Evolutionary conservation across 106 monocot genomes (phyloP), one percentile per base, ranked within the genome.

Genomic region (Acorus calamus): DNA sequence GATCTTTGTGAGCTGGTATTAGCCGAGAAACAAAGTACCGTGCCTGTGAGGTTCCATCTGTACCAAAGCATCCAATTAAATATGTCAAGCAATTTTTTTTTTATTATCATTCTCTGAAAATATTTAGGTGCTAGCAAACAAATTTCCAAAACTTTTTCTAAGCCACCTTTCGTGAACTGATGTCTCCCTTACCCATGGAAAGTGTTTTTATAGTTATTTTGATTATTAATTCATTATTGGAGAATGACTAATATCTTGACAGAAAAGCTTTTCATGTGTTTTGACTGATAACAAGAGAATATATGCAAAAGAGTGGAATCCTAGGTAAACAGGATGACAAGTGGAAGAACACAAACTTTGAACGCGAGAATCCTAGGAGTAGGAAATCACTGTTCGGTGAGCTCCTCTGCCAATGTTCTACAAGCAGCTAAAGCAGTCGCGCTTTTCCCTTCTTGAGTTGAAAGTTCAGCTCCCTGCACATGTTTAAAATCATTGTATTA

Each of bases 41-140:
- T 55, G 98, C 98, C 67, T 92, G 98, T 28, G 98, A 98, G 72
- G 88, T 98, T 50, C 98, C 92, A 57, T 98, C 98, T 98, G 78
- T 50, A 63, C 6, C 72, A 72, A 67, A 28, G 28, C 4, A 63
- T 53, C 14, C 5, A 56, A 57, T 9, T 8, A 67, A n/a, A 56
- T 48, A 44, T 59, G 8, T 28, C 28, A 28, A 28, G 28, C 1
- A 28, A 28, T 28, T 28, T 28, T 28, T n/a, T n/a, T 28, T 28
- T 28, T 28, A 28, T 28, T 1, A 28, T 28, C 28, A 1, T 28
- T 28, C 28, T 28, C 28, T 28, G 28, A 28, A 28, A 28, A 28
- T 28, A 28, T 28, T 28, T 28, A 28, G 28, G 28, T 28, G 28
- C 28, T 28, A 28, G 1, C 28, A 28, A 28, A 28, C 28, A 28